These are phyloP conservation scores for Debaryomyces tyrocola DNA, from an alignment of 805 yeast species.

Conservation along the genomic window DNA sequence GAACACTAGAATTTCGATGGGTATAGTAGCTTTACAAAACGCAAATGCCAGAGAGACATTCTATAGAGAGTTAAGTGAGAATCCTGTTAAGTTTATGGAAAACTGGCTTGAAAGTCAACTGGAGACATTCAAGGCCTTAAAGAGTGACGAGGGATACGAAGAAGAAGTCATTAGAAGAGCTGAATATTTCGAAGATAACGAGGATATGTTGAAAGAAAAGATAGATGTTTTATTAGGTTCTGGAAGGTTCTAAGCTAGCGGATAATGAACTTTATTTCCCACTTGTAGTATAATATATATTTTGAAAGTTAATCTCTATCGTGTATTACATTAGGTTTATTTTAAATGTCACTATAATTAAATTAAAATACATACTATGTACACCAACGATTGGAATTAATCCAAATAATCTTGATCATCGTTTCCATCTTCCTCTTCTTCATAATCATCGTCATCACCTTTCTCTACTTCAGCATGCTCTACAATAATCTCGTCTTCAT, in stretches of 20 bases:
- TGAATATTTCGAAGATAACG: slow-evolving; percentile 73
- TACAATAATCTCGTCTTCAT: slow-evolving; percentile 4
- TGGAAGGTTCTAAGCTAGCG: slow-evolving; percentile 35
- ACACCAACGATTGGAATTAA: not conserved
- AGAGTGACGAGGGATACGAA: slow-evolving; percentile 86
- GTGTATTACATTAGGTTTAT: not conserved
- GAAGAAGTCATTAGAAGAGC: slow-evolving; percentile 88
- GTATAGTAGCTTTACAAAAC: slow-evolving; percentile 53
- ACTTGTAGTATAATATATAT: not conserved
- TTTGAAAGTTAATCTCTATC: not conserved
- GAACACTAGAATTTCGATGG: slow-evolving; percentile 45
- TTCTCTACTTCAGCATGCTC: slow-evolving; percentile 9
- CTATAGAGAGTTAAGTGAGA: slow-evolving; percentile 67
- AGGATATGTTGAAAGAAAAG: slow-evolving; percentile 66
- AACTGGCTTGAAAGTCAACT: slow-evolving; percentile 78
- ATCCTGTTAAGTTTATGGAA: slow-evolving; percentile 75
- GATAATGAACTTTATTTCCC: not conserved
- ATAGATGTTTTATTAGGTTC: slow-evolving; percentile 71
- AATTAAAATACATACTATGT: not conserved
- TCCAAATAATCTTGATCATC: slow-evolving; percentile 7
- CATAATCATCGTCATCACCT: slow-evolving; percentile 19
- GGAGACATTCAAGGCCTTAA: slow-evolving; percentile 78
- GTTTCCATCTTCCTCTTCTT: slow-evolving; percentile 19
- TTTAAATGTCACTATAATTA: not conserved
- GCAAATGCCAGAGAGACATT: slow-evolving; percentile 72